Conservation (phyloP, 2,329 filamentous ascomycete species). For the Penicillium sp. region DNA sequence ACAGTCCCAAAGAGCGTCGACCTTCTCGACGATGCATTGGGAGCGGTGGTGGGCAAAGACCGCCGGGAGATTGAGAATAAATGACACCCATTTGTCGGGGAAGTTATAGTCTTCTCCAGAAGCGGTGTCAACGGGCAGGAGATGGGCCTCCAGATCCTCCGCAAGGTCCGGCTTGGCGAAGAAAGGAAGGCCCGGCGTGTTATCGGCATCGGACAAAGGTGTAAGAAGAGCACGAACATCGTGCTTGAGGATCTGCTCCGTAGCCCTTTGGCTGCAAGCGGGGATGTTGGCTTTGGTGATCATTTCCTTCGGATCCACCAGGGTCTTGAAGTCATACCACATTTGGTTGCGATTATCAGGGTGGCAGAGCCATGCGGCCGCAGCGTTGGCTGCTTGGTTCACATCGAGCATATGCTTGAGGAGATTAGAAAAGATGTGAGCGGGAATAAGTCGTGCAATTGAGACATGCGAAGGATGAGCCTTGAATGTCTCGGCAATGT, state of each 20-base stretch:
- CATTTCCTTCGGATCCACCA: constrained; percentile 42
- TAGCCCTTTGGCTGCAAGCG: constrained; percentile 34
- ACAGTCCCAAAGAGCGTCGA: constrained; percentile 44
- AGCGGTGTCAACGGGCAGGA: constrained; percentile 37
- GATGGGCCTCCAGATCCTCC: constrained; percentile 30
- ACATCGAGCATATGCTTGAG: constrained; percentile 85
- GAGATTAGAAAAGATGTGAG: constrained; percentile 81
- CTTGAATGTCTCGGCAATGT: constrained; percentile 82
- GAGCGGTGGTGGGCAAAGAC: constrained; percentile 43
- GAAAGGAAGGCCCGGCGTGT: constrained; percentile 31
- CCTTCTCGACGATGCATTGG: constrained; percentile 46
- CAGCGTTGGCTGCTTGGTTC: constrained; percentile 89
- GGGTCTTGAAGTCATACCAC: constrained; percentile 74
- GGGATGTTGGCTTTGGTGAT: constrained; percentile 43
- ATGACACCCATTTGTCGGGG: constrained; percentile 48
- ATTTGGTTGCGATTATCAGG: constrained; percentile 89
- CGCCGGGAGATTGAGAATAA: constrained; percentile 42
- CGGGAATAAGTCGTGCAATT: constrained; percentile 81
- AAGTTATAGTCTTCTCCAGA: constrained; percentile 46
- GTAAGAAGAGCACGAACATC: constrained; percentile 45
- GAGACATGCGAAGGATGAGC: constrained; percentile 82
- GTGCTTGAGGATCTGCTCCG: constrained; percentile 43
- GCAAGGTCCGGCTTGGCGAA: constrained; percentile 36
- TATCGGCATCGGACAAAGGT: constrained; percentile 36
- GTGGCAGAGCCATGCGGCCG: constrained; percentile 87